Conservation (phyloP, 75 land plant genomes). For the Chamaecyparis obtusa region DNA sequence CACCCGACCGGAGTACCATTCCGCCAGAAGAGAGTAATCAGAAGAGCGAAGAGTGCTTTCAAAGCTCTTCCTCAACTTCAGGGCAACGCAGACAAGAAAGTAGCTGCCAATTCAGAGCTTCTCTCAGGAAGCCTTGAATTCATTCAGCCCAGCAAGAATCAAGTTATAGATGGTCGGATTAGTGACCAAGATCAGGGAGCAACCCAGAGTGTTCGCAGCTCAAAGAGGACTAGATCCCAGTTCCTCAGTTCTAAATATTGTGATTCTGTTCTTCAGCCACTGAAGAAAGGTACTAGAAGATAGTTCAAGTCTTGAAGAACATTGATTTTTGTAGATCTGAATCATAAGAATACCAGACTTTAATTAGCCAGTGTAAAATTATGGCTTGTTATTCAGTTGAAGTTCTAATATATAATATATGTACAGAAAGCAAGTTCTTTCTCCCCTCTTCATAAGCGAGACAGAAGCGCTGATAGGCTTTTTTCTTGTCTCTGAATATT, state of each 20-base stretch:
- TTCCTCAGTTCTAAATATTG: not conserved
- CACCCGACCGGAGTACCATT: not conserved
- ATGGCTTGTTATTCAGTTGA: not conserved
- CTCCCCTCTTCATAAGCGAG: not conserved
- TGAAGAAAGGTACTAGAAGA: not conserved
- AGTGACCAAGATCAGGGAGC: not conserved
- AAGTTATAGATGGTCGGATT: not conserved
- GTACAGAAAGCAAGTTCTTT: no score
- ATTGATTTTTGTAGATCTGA: not conserved
- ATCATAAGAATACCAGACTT: not conserved
- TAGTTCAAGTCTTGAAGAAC: no score
- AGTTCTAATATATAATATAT: no score
- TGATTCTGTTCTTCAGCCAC: constrained; percentile 2
- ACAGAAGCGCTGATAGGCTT: not conserved
- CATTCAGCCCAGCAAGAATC: not conserved
- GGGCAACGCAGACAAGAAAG: not conserved
- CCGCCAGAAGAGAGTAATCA: not conserved
- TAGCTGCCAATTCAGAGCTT: not conserved
- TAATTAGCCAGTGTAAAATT: no score
- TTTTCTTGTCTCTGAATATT: no score
- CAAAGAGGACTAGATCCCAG: constrained; percentile 11
- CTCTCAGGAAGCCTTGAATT: not conserved
- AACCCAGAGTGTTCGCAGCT: not conserved
- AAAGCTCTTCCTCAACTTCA: not conserved
- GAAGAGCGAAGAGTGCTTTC: not conserved